Base-by-base conservation (phyloP, 495 filamentous ascomycete species). In the Barbatosphaeria neglecta region DNA sequence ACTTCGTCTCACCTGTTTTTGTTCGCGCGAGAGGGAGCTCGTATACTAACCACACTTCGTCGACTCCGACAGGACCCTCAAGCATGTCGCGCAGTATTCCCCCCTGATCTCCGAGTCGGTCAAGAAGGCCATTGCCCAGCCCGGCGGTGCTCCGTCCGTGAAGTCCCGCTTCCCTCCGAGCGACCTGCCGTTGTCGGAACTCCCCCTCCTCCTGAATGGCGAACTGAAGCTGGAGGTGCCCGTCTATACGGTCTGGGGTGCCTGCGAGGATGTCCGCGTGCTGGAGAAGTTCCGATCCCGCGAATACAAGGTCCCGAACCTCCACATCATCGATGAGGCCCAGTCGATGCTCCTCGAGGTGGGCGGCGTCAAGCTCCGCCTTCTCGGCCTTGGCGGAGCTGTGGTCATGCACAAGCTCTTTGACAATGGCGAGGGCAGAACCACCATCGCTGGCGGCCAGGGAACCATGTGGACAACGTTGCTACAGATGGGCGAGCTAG, bases 401-500 rank as follows among this genome's bases (percentile, higher is more conserved):
- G 90, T 99, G 0, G 93, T 99, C 22, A 99, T 99, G 93, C 93
- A 99, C 72, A 99, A 99, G 74, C 79, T 99, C 8, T 99, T 99
- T 60, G 93, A 99, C 62, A 99, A 97, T 55, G 93, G 93, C 23
- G 93, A 99, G 58, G 93, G 93, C 44, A 81, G 89, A 61, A 99
- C 93, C 25, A 97, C 93, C 0, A 97, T 99, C 62, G 92, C 93
- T 20, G 93, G 93, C 57, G 93, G 93, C 20, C 93, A 97, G 63
- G 93, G 93, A 35, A 99, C 93, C 6, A 99, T 99, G 93, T 99
- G 93, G 93, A 97, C 93, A 8, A 99, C 93, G 1, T 68, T 99
- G 22, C 64, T 99, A 49, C 93, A 99, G 66, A 97, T 99, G 86
- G 93, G 93, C 41, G 93, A 99, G 67, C 73, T 99, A 33, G 87